These are phyloP conservation scores for Erodium maritimum DNA, from an alignment of 345 rosid species.

Conservation along the genomic window DNA sequence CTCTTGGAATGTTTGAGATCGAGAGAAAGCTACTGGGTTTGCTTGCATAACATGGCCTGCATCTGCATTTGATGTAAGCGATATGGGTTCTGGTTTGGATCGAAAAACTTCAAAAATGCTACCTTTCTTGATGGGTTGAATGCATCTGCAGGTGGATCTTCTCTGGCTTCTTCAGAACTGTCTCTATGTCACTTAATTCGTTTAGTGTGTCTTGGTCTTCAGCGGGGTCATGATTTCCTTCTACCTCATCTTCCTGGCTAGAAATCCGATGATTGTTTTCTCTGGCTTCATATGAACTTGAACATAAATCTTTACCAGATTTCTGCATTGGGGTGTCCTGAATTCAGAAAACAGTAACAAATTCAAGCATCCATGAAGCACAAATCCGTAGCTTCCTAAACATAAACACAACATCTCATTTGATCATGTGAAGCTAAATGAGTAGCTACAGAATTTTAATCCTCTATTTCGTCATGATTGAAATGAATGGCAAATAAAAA, in stretches of 20 bases:
- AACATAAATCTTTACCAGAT: neutral
- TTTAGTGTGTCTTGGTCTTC: constrained; percentile 4
- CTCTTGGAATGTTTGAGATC: constrained; percentile 18
- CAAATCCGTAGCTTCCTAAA: neutral
- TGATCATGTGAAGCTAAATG: too few species aligned
- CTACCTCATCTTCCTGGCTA: neutral
- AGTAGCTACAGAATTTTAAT: too few species aligned
- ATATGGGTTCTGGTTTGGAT: neutral
- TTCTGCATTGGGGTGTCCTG: constrained; percentile 2
- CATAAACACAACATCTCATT: neutral
- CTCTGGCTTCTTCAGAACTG: constrained; percentile 21
- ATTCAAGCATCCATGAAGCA: neutral
- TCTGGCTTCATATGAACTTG: neutral
- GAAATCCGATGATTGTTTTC: neutral
- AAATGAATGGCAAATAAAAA: neutral
- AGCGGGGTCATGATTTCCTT: neutral
- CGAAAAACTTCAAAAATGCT: constrained; percentile 11
- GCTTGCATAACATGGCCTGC: constrained; percentile 5
- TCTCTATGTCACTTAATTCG: constrained; percentile 7
- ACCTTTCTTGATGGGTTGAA: constrained; percentile 3
- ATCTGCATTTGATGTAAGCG: neutral
- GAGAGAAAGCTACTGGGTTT: constrained; percentile 27
- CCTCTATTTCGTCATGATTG: neutral
- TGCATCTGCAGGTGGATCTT: constrained; percentile 12
- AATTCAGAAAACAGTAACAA: neutral